phyloP scores from a whole-genome alignment of 192 early-diverging fungal genomes.

The Backusella macrospora region DNA sequence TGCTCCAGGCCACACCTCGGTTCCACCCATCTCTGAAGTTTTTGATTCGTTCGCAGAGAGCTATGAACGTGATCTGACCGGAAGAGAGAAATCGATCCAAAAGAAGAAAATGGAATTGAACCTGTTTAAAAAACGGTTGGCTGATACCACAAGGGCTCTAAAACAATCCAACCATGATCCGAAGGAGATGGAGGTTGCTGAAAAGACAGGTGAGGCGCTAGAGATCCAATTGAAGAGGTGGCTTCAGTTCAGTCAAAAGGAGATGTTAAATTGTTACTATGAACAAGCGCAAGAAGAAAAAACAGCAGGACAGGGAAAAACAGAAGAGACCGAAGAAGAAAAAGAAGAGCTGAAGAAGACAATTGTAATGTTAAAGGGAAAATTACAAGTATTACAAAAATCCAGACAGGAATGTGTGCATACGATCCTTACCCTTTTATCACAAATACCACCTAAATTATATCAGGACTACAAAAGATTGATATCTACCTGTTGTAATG shows the following conservation, averaged over 20 bases:
- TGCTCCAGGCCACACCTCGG: neutral
- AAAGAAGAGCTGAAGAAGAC: slow-evolving; percentile 43
- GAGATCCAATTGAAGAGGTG: slow-evolving; percentile 35
- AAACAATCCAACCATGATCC: slow-evolving; percentile 37
- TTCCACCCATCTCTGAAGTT: slow-evolving; percentile 44
- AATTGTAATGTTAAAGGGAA: slow-evolving; percentile 23
- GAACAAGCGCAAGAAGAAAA: slow-evolving; percentile 19
- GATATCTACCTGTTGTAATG: slow-evolving; percentile 68
- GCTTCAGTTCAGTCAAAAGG: slow-evolving; percentile 41
- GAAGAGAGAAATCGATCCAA: slow-evolving; percentile 47
- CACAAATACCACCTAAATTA: slow-evolving; percentile 41
- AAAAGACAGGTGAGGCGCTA: slow-evolving; percentile 34
- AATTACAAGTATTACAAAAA: slow-evolving; percentile 29
- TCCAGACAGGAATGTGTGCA: slow-evolving; percentile 39
- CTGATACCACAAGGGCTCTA: slow-evolving; percentile 35
- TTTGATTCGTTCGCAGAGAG: slow-evolving; percentile 48
- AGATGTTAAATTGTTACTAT: slow-evolving; percentile 34
- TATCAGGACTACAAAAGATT: slow-evolving; percentile 67
- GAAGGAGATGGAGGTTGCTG: slow-evolving; percentile 26
- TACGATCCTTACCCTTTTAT: slow-evolving; percentile 48
- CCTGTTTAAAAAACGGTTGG: slow-evolving; percentile 33
- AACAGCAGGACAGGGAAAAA: too few relatives aligned
- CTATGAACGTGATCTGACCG: slow-evolving; percentile 47
- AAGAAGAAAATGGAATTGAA: slow-evolving; percentile 42
- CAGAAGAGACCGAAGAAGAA: slow-evolving; percentile 16